phyloP scores from a whole-genome alignment of 441 rosid species.

The Gossypium gossypioides region DNA sequence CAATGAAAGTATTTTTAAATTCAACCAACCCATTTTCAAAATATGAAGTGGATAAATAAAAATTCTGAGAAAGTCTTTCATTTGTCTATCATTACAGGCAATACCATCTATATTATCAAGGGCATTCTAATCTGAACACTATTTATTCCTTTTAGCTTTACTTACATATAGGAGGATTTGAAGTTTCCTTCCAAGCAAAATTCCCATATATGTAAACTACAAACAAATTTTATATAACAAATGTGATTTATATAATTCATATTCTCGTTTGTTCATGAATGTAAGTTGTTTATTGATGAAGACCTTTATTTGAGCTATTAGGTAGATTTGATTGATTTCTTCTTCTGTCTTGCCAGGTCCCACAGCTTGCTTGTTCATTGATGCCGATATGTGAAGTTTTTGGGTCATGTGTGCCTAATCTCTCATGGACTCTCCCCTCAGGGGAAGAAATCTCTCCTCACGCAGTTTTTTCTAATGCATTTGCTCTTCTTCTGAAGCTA shows the following conservation, averaged over 20 bases:
- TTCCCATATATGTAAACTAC: background rate
- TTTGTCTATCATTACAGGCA: background rate
- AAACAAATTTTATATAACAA: background rate
- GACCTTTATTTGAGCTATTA: background rate
- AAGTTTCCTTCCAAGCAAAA: background rate
- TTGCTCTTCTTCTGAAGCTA: conserved; percentile 66
- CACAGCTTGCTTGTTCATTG: conserved; percentile 70
- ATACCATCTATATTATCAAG: background rate
- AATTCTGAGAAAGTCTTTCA: background rate
- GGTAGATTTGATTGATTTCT: conserved; percentile 4
- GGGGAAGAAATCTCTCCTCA: conserved; percentile 57
- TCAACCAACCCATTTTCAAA: background rate
- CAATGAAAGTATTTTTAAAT: background rate
- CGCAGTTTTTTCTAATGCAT: conserved; percentile 67
- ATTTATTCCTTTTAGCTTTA: background rate
- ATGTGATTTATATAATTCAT: background rate
- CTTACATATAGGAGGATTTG: background rate
- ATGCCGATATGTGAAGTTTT: conserved; percentile 74
- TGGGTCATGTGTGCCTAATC: conserved; percentile 59
- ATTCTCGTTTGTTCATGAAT: background rate
- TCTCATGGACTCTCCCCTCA: conserved; percentile 53
- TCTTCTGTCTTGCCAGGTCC: conserved; percentile 34
- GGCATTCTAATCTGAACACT: background rate
- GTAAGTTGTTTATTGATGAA: background rate
- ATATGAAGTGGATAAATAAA: background rate